A percentile compares a stretch with the other conserved stretches of the same genome.
Conservation (phyloP, 2,329 filamentous ascomycete species). For the Pseudogymnoascus sp. region DNA sequence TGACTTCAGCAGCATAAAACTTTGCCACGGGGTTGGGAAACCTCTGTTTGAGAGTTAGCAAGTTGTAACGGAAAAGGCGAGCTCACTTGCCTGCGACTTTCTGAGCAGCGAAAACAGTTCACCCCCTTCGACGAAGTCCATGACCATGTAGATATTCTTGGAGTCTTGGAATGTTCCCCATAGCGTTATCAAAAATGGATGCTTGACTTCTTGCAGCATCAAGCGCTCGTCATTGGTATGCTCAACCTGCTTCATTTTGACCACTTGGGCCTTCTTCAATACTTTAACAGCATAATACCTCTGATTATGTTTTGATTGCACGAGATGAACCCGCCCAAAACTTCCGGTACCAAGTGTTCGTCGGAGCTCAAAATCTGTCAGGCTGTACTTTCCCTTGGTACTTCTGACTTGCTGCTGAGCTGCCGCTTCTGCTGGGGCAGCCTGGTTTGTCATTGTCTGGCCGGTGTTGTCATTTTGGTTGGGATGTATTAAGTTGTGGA, state of each 20-base stretch:
- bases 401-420: constrained; percentile 42
- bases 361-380: constrained; percentile 82
- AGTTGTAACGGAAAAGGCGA: constrained; percentile 4
- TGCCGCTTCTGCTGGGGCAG: constrained; percentile 14
- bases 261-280: constrained; percentile 94
- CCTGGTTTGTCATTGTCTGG: constrained; percentile 20
- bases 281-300: constrained; percentile 98
- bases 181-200: constrained; percentile 93
- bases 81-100: constrained; percentile 66
- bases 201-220: constrained; percentile 95
- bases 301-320: constrained; percentile 96
- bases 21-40: constrained; percentile 98
- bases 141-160: constrained; percentile 98
- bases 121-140: constrained; percentile 98
- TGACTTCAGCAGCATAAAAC: constrained; percentile 97
- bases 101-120: constrained; percentile 92
- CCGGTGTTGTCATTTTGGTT: constrained; percentile 43
- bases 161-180: constrained; percentile 98
- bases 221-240: constrained; percentile 96
- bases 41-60: constrained; percentile 48
- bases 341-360: constrained; percentile 92
- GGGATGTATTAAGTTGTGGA: constrained; percentile 75
- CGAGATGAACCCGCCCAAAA: constrained; percentile 91
- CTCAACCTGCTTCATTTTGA: constrained; percentile 99
- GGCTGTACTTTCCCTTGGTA: constrained; percentile 95